Base-by-base conservation (phyloP, 169 alveolate species). In the Cryptosporidium sp. region DNA sequence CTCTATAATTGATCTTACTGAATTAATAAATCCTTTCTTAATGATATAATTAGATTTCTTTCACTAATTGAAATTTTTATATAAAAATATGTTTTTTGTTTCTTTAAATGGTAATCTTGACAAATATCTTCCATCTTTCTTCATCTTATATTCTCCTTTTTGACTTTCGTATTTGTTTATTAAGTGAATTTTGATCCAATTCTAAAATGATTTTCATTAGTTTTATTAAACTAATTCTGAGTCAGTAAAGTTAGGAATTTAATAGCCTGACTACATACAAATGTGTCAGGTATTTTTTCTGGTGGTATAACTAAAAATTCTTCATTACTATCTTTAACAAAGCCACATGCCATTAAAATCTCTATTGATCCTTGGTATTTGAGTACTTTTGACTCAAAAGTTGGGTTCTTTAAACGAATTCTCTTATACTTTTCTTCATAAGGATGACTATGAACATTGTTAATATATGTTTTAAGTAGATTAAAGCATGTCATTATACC, bases 381-480 rank as follows among this genome's bases (percentile, higher is more conserved):
- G 67, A 85, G 61, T 65, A 93, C 94, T 18, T 92, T 92, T 69
- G 94, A 44, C 84, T 93, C 85, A 75, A 93, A 93, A 21, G 94
- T 93, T 56, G 91, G 87, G 73, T 93, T 93, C 69, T 85, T 91
- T 53, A 91, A 72, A 89, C 94, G 91, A 51, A 93, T 93, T 21
- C 73, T 92, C 37, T 58, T 92, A 84, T 84, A 93, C 53, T 93
- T 93, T 35, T 80, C 91, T 37, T 91, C 93, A n/a, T 85, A 73
- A 2, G 95, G 95, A 48, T 93, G 62, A 21, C 73, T 91, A 23
- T 69, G 72, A n/a, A 89, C 94, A 39, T 93, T 93, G 31, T 21
- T 62, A 10, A 69, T 86, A 91, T 93, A 93, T 42, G 86, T 67
- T 84, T 85, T 86, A 35, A 93, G 85, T 23, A 93, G 68, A 10